These are phyloP conservation scores for Ustilaginoidea virens DNA, from an alignment of 2,329 filamentous ascomycete genomes.

Conservation along the genomic window DNA sequence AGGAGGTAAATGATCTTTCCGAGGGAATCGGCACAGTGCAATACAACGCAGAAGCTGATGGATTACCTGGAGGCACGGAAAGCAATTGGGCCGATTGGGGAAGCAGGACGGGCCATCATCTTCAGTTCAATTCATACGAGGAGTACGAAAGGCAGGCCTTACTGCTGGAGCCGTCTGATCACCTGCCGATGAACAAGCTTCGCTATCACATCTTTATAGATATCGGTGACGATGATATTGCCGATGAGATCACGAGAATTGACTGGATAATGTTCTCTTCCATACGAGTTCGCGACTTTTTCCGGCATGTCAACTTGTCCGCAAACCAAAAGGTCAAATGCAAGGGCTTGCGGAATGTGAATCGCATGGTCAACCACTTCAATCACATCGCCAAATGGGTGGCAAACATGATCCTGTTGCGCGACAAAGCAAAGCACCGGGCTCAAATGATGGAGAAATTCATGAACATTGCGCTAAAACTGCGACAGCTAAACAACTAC, in stretches of 20 bases:
- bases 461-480: slow-evolving; percentile 74
- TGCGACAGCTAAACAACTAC: slow-evolving; percentile 91
- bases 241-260: slow-evolving; percentile 82
- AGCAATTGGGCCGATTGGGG: slow-evolving; percentile 24
- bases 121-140: slow-evolving; percentile 53
- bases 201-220: slow-evolving; percentile 89
- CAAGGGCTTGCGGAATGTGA: slow-evolving; percentile 69
- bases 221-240: slow-evolving; percentile 68
- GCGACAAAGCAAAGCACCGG: slow-evolving; percentile 92
- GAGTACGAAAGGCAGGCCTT: slow-evolving; percentile 68
- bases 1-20: slow-evolving; percentile 23
- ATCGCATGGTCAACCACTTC: slow-evolving; percentile 87
- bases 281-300: slow-evolving; percentile 81
- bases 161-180: slow-evolving; percentile 53
- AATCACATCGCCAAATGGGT: slow-evolving; percentile 77
- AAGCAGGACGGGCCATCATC: slow-evolving; percentile 24
- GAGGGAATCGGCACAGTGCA: slow-evolving; percentile 30
- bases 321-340: slow-evolving; percentile 57
- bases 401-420: slow-evolving; percentile 67
- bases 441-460: slow-evolving; percentile 88
- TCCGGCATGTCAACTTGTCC: slow-evolving; percentile 75
- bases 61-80: slow-evolving; percentile 31
- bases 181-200: slow-evolving; percentile 60
- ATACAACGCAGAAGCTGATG: slow-evolving; percentile 30
- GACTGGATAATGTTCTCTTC: slow-evolving; percentile 98